A percentile compares a stretch with the other conserved stretches of the same genome.
phyloP scores from a whole-genome alignment of 352 stramenopile genomes.

The Globisporangium polare region DNA sequence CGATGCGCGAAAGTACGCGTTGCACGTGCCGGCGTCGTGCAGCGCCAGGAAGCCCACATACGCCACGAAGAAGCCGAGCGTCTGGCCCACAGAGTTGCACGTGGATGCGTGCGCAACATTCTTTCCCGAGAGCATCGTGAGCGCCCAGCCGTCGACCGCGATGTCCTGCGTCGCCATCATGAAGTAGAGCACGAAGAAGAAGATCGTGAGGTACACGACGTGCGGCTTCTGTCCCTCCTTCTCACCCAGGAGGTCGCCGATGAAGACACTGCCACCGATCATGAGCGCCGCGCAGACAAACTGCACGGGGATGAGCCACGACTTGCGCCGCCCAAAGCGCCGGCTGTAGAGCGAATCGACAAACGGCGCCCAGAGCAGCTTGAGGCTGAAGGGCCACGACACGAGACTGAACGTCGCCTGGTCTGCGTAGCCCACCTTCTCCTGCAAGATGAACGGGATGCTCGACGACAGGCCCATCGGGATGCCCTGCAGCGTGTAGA shows the following conservation, averaged over 20 bases:
- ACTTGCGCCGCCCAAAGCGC: constrained; percentile 92
- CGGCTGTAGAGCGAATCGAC: constrained; percentile 94
- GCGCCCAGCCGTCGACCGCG: constrained; percentile 99
- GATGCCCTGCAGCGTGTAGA: constrained; percentile 99
- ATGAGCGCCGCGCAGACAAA: constrained; percentile 95
- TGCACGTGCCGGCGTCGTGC: constrained; percentile 92
- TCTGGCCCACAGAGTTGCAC: constrained; percentile 97
- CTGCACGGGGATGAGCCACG: constrained; percentile 97
- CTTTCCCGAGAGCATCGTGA: constrained; percentile 97
- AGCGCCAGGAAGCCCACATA: constrained; percentile 99
- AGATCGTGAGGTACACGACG: constrained; percentile 91
- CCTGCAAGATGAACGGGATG: constrained; percentile 98
- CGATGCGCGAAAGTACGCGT: constrained; percentile 78
- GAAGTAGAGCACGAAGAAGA: constrained; percentile 98
- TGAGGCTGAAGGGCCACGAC: constrained; percentile 98
- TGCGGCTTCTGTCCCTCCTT: constrained; percentile 76
- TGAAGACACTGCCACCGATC: constrained; percentile 85
- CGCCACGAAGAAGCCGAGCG: constrained; percentile 96
- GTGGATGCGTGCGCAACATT: constrained; percentile 96
- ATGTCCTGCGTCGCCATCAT: constrained; percentile 99
- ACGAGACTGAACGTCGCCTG: constrained; percentile 98
- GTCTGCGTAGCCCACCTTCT: constrained; percentile 95
- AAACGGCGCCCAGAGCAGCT: constrained; percentile 98
- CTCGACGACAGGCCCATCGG: constrained; percentile 97
- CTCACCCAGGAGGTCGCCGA: constrained; percentile 86